Evolutionary conservation across 23 red algal genomes (phyloP).

Genomic region (Porphyridium purpureum): DNA sequence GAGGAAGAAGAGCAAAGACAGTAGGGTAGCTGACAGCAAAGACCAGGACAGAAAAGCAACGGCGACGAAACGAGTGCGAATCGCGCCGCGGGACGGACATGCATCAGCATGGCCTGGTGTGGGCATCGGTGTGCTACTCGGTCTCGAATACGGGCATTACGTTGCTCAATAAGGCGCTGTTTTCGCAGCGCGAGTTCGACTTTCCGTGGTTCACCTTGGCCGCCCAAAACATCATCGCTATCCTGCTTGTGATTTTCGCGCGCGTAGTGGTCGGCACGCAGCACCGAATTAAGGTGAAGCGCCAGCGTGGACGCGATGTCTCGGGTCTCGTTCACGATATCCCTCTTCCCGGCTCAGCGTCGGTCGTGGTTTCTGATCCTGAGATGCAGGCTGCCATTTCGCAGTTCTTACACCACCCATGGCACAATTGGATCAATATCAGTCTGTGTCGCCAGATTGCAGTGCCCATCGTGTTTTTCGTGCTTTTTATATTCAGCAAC

Average conservation of each 20-base stretch:
- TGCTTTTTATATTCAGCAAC: constrained; percentile 79
- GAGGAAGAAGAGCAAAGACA: too few species aligned
- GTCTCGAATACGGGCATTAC: constrained; percentile 33
- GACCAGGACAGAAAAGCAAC: too few species aligned
- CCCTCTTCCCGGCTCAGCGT: too few species aligned
- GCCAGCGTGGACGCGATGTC: constrained; percentile 5
- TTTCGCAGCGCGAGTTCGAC: constrained; percentile 62
- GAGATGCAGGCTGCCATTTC: not conserved
- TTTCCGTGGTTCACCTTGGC: constrained; percentile 87
- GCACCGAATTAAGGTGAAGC: constrained; percentile 5
- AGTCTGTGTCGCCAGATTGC: constrained; percentile 33
- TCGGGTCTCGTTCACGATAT: too few species aligned
- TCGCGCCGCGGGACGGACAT: too few species aligned
- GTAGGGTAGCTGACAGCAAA: too few species aligned
- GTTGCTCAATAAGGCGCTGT: constrained; percentile 82
- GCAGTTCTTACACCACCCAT: not conserved
- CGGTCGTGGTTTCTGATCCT: not conserved
- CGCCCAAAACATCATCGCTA: constrained; percentile 54
- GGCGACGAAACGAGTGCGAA: too few species aligned
- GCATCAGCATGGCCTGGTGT: too few species aligned
- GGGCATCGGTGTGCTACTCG: constrained; percentile 28
- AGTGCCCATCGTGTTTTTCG: constrained; percentile 67
- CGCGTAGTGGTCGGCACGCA: constrained; percentile 8
- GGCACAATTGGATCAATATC: constrained; percentile 1
- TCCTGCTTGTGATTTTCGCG: constrained; percentile 2